Base-by-base conservation (phyloP, 179 eudicot genomes). In the Silene noctiflora region DNA sequence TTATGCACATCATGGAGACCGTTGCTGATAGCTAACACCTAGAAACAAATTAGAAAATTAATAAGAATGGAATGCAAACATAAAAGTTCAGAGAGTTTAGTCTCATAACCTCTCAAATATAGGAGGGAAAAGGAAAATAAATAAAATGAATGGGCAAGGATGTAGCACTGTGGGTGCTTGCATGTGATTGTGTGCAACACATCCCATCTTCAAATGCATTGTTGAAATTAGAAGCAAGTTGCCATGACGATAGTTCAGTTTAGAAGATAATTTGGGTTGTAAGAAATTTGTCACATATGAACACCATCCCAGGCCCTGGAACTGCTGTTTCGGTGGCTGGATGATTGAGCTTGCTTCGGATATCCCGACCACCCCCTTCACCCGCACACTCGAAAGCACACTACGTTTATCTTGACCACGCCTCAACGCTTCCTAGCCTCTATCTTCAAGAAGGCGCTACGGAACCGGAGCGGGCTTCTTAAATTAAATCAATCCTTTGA, bases 11-110 rank as follows among this genome's bases (percentile, higher is more conserved):
- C 98, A 79, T 87, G 96, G 66, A 96, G 88, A 75, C 89, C 97
- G 78, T 90, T 93, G 33, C 94, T 90, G 85, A 93, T 90, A 70
- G 97, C 91, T 88, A 93, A 81, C 74, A 96, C 97, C 99, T 96
- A 86, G 58, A 71, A 33, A 66, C 19, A 58, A 22, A 69, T 81
- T 27, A 62, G 71, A 75, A 35, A 22, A 56, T 46, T 22, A n/a
- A 58, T 67, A 21, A 22, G 61, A 27, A 60, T 29, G 39, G 73
- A 67, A 27, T 19, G 51, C 61, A 25, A 78, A 64, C 70, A 71
- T 22, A 17, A 66, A 56, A 73, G 46, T 53, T 66, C 60, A 65
- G 19, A 67, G 33, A 46, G 58, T 21, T 11, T 27, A 21, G 31
- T 69, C 59, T 19, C 33, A 22, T 69, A 69, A 69, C 25, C 73